Evolutionary conservation across 192 early-diverging fungal genomes (phyloP).

Genomic region (Coemansia erecta): DNA sequence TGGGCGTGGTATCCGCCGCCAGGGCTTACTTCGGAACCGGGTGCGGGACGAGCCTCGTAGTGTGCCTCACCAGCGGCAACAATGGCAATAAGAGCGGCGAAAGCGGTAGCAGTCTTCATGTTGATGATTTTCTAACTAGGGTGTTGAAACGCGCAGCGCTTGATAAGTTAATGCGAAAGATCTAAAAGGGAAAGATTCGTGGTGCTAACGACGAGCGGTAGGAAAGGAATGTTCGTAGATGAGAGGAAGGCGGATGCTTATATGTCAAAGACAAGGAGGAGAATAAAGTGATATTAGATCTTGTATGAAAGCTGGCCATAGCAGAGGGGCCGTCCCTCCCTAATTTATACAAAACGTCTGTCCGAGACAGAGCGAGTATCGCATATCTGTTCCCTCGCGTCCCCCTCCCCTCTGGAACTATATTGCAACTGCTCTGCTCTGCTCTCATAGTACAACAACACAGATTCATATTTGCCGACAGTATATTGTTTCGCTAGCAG

Average conservation of each 20-base stretch:
- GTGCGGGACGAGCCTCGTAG: constrained; percentile 24
- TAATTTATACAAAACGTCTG: too few species aligned
- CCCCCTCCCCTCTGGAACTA: too few species aligned
- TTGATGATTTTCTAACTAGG: background rate
- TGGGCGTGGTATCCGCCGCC: constrained; percentile 15
- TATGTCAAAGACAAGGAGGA: too few species aligned
- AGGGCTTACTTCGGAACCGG: background rate
- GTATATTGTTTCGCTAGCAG: too few species aligned
- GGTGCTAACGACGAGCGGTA: background rate
- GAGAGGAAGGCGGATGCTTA: background rate
- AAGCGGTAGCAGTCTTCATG: constrained; percentile 36
- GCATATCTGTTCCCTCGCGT: too few species aligned
- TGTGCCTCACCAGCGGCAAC: constrained; percentile 35
- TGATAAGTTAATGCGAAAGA: background rate
- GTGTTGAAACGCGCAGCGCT: constrained; percentile 2
- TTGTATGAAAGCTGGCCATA: too few species aligned
- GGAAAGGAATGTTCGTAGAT: background rate
- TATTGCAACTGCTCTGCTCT: too few species aligned
- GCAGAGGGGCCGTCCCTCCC: too few species aligned
- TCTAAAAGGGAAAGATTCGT: background rate
- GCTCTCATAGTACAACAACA: too few species aligned
- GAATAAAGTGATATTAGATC: too few species aligned
- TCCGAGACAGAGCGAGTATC: too few species aligned
- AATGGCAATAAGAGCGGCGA: constrained; percentile 40
- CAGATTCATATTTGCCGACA: too few species aligned